A percentile compares a stretch with the other conserved stretches of the same genome.
phyloP scores from a whole-genome alignment of 768 basidiomycete species.

The Xerocomellus intermedius region DNA sequence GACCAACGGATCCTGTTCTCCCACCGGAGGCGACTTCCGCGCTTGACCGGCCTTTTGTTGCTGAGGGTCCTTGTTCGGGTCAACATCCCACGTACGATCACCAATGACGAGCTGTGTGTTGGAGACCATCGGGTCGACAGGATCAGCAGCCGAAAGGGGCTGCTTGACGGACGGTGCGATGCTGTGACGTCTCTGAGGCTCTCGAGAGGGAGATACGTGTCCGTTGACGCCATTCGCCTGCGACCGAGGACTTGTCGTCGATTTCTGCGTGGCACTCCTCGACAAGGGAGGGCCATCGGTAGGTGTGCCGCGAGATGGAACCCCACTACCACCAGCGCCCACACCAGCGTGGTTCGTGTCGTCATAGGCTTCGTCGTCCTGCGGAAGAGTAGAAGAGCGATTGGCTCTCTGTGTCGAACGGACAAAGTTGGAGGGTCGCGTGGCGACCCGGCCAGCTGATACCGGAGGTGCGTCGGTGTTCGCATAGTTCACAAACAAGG shows the following conservation, averaged over 20 bases:
- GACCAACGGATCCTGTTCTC: conserved; percentile 58
- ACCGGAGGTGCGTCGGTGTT: conserved; percentile 63
- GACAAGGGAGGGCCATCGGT: conserved; percentile 29
- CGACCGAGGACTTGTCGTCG: conserved; percentile 28
- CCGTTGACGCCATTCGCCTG: conserved; percentile 34
- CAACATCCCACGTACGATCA: conserved; percentile 62
- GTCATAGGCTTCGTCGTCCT: conserved; percentile 46
- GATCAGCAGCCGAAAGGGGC: conserved; percentile 44
- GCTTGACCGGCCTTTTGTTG: conserved; percentile 23
- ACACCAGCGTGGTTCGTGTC: conserved; percentile 63
- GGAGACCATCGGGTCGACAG: conserved; percentile 61
- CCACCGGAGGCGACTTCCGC: conserved; percentile 35
- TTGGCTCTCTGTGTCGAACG: conserved; percentile 39
- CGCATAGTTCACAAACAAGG: conserved; percentile 81
- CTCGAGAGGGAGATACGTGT: conserved; percentile 24
- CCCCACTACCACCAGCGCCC: conserved; percentile 58
- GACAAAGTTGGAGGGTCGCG: conserved; percentile 55
- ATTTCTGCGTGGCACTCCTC: conserved; percentile 33
- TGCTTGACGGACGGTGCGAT: conserved; percentile 24
- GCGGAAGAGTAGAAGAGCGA: conserved; percentile 23
- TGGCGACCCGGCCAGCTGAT: conserved; percentile 54
- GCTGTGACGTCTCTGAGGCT: conserved; percentile 28
- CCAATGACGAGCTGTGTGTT: conserved; percentile 65
- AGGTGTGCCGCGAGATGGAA: conserved; percentile 34
- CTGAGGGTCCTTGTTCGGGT: conserved; percentile 66